These are phyloP conservation scores for Magnaporthiopsis poae DNA, from an alignment of 2,329 filamentous ascomycete species.

Conservation along the genomic window DNA sequence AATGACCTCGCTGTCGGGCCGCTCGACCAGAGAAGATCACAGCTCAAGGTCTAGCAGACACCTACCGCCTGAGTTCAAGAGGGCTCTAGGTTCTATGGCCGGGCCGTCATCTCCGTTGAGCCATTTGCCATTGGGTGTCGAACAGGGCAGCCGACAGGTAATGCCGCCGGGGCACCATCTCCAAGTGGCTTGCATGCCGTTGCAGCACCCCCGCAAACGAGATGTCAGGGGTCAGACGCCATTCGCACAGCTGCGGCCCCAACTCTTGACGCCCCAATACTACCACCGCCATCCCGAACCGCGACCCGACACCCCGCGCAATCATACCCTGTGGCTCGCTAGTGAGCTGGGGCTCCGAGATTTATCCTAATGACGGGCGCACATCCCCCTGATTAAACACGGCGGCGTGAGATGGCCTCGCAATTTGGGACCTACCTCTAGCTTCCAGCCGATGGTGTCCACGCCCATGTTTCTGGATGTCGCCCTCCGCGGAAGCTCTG, in stretches of 20 bases:
- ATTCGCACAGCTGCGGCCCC: background rate
- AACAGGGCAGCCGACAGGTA: background rate
- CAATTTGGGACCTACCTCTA: background rate
- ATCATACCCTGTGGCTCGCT: background rate
- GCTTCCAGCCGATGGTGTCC: background rate
- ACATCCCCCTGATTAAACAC: constrained; percentile 1
- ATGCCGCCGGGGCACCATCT: background rate
- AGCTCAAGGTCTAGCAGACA: background rate
- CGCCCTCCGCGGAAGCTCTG: background rate
- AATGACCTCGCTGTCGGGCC: background rate
- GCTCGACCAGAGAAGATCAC: background rate
- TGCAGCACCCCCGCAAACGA: background rate
- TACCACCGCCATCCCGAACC: background rate
- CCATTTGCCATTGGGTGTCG: background rate
- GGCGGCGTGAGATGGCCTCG: background rate
- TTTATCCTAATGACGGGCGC: constrained; percentile 5
- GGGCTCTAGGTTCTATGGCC: background rate
- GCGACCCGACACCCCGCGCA: background rate
- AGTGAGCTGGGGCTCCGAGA: background rate
- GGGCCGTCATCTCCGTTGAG: constrained; percentile 2
- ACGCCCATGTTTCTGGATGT: background rate
- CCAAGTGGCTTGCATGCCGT: background rate
- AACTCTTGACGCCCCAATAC: background rate
- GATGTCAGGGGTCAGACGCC: background rate
- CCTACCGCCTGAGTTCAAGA: background rate